A percentile compares a stretch with the other conserved stretches of the same genome.
These are phyloP conservation scores for Debaryomyces subglobosus DNA, from an alignment of 1,139 yeast genomes.

Conservation along the genomic window DNA sequence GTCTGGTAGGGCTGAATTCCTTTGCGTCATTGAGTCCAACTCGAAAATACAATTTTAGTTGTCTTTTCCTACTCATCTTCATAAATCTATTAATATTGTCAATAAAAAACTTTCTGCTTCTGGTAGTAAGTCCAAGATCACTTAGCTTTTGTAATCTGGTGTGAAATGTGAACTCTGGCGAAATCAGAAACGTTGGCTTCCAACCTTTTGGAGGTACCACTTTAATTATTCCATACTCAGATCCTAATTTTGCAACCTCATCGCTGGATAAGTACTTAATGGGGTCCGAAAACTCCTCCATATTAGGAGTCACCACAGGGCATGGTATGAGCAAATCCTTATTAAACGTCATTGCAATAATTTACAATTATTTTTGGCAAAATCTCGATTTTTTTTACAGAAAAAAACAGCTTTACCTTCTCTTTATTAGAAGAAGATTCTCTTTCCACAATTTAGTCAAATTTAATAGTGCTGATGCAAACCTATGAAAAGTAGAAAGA, in stretches of 20 bases:
- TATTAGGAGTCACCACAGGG: constrained; percentile 60
- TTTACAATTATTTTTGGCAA: background rate
- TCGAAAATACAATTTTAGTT: constrained; percentile 28
- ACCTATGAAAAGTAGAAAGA: background rate
- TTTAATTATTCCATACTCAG: constrained; percentile 64
- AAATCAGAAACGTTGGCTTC: constrained; percentile 56
- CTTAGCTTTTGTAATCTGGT: constrained; percentile 66
- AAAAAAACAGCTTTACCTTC: background rate
- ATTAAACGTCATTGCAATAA: constrained; percentile 22
- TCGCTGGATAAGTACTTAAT: constrained; percentile 59
- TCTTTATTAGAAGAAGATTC: background rate
- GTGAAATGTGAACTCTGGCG: constrained; percentile 59
- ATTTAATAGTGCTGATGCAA: background rate
- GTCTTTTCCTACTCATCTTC: constrained; percentile 45
- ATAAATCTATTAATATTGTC: constrained; percentile 62
- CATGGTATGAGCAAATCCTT: constrained; percentile 41
- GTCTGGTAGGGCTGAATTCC: constrained; percentile 42
- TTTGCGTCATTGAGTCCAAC: constrained; percentile 11
- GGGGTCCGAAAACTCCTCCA: constrained; percentile 61
- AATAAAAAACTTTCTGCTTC: constrained; percentile 64
- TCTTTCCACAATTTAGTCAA: background rate
- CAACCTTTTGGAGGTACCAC: constrained; percentile 64
- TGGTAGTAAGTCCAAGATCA: constrained; percentile 62
- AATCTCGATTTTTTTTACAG: background rate
- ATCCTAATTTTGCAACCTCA: constrained; percentile 55